Evolutionary conservation across 1,284 basidiomycete genomes (phyloP).

Genomic region (Apiotrichum brassicae): DNA sequence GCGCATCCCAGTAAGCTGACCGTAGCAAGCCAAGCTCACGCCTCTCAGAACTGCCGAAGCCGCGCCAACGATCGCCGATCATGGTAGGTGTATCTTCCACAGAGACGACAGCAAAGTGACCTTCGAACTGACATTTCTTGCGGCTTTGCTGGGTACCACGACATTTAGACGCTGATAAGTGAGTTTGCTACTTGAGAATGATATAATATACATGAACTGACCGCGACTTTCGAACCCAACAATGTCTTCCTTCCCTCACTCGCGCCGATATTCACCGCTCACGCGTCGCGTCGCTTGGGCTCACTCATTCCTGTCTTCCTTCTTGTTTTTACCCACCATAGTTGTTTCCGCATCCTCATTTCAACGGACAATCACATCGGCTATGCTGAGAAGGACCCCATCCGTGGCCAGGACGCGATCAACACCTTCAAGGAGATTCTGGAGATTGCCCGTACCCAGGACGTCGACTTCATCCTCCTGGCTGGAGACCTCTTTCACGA

Average conservation of each 20-base stretch:
- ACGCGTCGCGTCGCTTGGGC: background rate
- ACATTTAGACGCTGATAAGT: conserved; percentile 7
- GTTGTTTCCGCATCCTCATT: conserved; percentile 68
- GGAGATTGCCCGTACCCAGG: conserved; percentile 76
- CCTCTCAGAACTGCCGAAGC: conserved; percentile 16
- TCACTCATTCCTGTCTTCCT: background rate
- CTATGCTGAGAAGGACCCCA: conserved; percentile 87
- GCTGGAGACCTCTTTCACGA: conserved; percentile 98
- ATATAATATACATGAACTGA: no score
- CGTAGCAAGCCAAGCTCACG: no score
- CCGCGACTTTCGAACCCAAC: no score
- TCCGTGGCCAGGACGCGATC: conserved; percentile 90
- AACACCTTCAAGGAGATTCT: conserved; percentile 93
- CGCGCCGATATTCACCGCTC: background rate
- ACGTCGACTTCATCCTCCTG: conserved; percentile 89
- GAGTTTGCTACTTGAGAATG: background rate
- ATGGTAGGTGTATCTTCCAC: no score
- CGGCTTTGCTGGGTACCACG: background rate
- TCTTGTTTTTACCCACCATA: conserved; percentile 10
- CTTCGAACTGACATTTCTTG: no score
- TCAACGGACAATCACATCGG: conserved; percentile 96
- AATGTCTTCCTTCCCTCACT: background rate
- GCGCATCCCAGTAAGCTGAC: background rate
- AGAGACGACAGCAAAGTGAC: no score
- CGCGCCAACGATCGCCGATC: conserved; percentile 29